Percentiles rank a stretch among this genome's conserved stretches.
Evolutionary conservation across 352 stramenopile species (phyloP).

Genomic region (Aphanomyces euteiches): DNA sequence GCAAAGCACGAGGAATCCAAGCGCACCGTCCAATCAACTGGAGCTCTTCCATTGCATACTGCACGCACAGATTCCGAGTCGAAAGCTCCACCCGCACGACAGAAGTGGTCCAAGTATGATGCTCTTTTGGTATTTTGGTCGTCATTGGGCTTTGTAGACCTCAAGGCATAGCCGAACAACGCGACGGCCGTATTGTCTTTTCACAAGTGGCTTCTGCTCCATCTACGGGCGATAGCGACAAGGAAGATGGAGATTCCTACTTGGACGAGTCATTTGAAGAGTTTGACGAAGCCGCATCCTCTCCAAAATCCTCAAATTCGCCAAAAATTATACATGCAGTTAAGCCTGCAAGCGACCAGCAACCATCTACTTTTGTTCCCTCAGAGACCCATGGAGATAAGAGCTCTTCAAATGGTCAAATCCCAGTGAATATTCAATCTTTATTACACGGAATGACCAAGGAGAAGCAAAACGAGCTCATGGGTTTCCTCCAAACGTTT

Average conservation of each 20-base stretch:
- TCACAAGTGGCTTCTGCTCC: slow-evolving; percentile 9
- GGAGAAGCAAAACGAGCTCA: slow-evolving; percentile 57
- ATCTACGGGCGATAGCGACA: slow-evolving; percentile 31
- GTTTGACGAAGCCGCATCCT: slow-evolving; percentile 51
- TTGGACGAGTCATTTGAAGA: slow-evolving; percentile 82
- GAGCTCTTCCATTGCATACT: slow-evolving; percentile 18
- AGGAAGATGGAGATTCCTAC: slow-evolving; percentile 52
- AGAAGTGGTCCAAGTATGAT: slow-evolving; percentile 31
- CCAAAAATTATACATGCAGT: no score
- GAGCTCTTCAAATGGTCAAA: slow-evolving; percentile 30
- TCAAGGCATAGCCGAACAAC: slow-evolving; percentile 20
- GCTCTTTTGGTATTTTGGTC: background rate
- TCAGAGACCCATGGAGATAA: no score
- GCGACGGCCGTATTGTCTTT: slow-evolving; percentile 27
- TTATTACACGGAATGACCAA: slow-evolving; percentile 51
- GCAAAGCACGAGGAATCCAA: background rate
- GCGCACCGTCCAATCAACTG: slow-evolving; percentile 6
- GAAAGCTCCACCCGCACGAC: background rate
- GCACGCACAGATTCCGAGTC: no score
- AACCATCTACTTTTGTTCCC: no score
- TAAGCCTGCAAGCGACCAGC: no score
- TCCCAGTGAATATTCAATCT: slow-evolving; percentile 35
- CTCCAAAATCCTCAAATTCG: no score
- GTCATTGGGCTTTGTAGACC: slow-evolving; percentile 12
- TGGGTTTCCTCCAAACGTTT: slow-evolving; percentile 62